These are phyloP conservation scores for Aspergillus incahuasiensis DNA, from an alignment of 495 filamentous ascomycete species.

Conservation along the genomic window DNA sequence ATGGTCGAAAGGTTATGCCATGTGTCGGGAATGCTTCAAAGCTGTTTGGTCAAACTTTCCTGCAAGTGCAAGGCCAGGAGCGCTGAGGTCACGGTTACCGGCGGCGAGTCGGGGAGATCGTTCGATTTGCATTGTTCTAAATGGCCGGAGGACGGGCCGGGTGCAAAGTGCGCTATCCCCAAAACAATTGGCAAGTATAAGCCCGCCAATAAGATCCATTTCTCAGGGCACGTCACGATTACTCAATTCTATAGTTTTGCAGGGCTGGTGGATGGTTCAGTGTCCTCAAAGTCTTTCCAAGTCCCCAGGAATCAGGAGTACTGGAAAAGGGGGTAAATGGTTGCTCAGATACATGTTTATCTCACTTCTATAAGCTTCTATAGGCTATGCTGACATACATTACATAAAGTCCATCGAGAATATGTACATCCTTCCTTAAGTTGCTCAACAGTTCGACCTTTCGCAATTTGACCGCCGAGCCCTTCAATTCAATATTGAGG, in stretches of 20 bases:
- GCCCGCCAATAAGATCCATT: not conserved
- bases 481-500: too few relatives aligned
- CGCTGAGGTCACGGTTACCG: slow-evolving; percentile 8
- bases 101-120: slow-evolving; percentile 12
- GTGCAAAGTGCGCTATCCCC: not conserved
- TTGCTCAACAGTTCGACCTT: too few relatives aligned
- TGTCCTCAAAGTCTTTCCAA: not conserved
- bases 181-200: not conserved
- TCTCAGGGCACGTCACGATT: not conserved
- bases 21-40: not conserved
- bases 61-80: not conserved
- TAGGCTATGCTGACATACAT: too few relatives aligned
- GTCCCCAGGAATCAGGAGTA: too few relatives aligned
- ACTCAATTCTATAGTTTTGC: not conserved
- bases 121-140: not conserved
- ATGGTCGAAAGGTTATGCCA: not conserved
- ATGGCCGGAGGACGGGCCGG: not conserved
- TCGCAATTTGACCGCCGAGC: too few relatives aligned
- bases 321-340: too few relatives aligned
- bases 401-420: too few relatives aligned
- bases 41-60: not conserved
- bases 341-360: too few relatives aligned
- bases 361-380: too few relatives aligned
- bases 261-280: not conserved
- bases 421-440: too few relatives aligned